Conservation (phyloP, 306 rosid genomes). For the Cajanus cajan region DNA sequence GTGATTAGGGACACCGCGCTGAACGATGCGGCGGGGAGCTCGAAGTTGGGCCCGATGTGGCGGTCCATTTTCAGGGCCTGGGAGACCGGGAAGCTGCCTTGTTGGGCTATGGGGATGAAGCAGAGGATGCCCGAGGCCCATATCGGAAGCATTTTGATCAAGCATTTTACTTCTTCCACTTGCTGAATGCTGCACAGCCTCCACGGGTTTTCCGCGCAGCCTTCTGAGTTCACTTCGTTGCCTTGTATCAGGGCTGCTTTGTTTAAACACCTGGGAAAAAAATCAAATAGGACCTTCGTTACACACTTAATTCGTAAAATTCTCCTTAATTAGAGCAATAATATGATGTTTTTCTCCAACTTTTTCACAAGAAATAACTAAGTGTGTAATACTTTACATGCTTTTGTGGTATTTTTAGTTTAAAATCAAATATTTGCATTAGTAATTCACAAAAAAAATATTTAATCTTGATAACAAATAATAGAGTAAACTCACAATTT, state of each 20-base stretch:
- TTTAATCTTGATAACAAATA: too few species aligned
- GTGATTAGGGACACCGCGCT: constrained; percentile 2
- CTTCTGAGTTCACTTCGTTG: constrained; percentile 35
- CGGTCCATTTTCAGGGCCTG: constrained; percentile 38
- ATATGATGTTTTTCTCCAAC: too few species aligned
- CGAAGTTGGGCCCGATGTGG: background rate
- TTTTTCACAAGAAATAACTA: too few species aligned
- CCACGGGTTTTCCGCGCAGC: constrained; percentile 36
- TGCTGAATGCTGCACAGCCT: constrained; percentile 46
- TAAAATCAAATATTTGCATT: too few species aligned
- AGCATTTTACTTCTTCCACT: constrained; percentile 48
- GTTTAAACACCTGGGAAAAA: constrained; percentile 44
- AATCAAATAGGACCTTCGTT: background rate
- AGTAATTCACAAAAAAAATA: too few species aligned
- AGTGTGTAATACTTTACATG: too few species aligned
- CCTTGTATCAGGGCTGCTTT: constrained; percentile 48
- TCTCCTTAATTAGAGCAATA: too few species aligned
- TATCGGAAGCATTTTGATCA: constrained; percentile 34
- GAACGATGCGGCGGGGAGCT: constrained; percentile 19
- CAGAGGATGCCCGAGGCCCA: constrained; percentile 37
- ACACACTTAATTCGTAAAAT: too few species aligned
- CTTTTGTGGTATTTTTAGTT: too few species aligned
- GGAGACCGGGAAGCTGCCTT: constrained; percentile 27
- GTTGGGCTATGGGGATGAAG: constrained; percentile 32
- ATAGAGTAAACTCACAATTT: too few species aligned